These are phyloP conservation scores for Leishmania tropica DNA, from an alignment of 208 protist genomes.

Conservation along the genomic window DNA sequence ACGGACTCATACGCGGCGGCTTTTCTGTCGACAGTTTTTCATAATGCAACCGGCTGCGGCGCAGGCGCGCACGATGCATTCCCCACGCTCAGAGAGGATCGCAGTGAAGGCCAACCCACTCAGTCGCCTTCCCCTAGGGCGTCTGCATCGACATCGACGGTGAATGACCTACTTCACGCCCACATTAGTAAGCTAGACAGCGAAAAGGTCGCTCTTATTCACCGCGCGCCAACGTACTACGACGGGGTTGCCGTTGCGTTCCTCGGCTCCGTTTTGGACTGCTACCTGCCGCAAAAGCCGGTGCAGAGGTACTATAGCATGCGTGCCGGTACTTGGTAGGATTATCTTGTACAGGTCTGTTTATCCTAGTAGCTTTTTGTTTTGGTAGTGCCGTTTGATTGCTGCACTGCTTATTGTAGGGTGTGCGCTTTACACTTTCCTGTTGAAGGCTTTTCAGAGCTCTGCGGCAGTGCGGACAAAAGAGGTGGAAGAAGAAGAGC, in stretches of 20 bases:
- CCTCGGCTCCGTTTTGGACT: conserved; percentile 84
- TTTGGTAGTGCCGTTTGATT: not conserved
- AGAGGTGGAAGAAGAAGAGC: not conserved
- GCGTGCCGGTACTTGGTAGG: conserved; percentile 59
- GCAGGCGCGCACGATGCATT: not conserved
- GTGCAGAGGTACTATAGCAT: conserved; percentile 74
- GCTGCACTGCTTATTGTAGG: not conserved
- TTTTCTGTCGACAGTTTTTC: conserved; percentile 8
- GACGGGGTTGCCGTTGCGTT: conserved; percentile 85
- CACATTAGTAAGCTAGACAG: not conserved
- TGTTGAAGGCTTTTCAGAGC: not conserved
- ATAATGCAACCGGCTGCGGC: not conserved
- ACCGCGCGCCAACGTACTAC: conserved; percentile 54
- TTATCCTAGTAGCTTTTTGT: not conserved
- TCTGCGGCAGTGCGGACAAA: not conserved
- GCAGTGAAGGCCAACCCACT: not conserved
- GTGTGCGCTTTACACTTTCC: not conserved
- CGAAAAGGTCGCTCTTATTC: not conserved
- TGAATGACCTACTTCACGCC: not conserved
- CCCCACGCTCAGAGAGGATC: not conserved
- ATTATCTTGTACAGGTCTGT: not conserved
- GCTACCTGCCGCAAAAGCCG: conserved; percentile 76
- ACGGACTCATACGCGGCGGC: conserved; percentile 15
- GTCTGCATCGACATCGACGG: not conserved
- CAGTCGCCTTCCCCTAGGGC: not conserved